Conservation (phyloP, 1,284 basidiomycete genomes). For the Austroboletus niveus region DNA sequence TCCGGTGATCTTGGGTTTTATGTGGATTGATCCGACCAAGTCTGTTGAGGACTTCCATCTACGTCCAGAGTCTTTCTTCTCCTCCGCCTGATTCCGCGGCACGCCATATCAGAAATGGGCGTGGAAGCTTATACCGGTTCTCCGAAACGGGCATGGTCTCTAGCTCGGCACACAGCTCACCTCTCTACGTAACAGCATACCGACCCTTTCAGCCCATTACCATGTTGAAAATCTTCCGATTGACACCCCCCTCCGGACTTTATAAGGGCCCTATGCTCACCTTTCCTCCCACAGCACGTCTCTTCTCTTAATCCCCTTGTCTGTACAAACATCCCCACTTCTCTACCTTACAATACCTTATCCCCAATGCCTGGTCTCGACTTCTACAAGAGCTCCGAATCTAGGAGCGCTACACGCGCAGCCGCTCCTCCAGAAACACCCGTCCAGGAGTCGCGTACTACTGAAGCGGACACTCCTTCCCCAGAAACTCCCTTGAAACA, state of each 20-base stretch:
- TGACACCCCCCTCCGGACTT: neutral
- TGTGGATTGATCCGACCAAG: constrained; percentile 1
- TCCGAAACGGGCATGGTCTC: constrained; percentile 11
- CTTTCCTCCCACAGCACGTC: neutral
- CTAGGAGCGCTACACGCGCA: constrained; percentile 4
- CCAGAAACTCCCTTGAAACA: constrained; percentile 15
- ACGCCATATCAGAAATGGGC: neutral
- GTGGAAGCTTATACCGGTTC: constrained; percentile 8
- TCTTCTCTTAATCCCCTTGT: constrained; percentile 21
- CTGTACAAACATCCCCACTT: constrained; percentile 16
- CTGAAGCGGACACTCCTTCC: constrained; percentile 10
- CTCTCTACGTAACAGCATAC: constrained; percentile 23
- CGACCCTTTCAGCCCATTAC: constrained; percentile 22
- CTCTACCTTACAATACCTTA: constrained; percentile 5
- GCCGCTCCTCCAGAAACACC: constrained; percentile 10
- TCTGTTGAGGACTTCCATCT: neutral
- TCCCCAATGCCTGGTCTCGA: constrained; percentile 44
- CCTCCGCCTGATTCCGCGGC: constrained; percentile 22
- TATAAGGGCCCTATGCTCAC: constrained; percentile 20
- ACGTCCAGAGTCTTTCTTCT: constrained; percentile 1
- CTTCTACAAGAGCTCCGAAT: constrained; percentile 34
- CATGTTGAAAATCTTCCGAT: constrained; percentile 14
- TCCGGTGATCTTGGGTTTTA: constrained; percentile 1
- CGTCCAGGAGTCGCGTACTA: neutral
- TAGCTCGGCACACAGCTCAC: constrained; percentile 6